Conservation (phyloP, 768 basidiomycete species). For the Mrakia blollopis region DNA sequence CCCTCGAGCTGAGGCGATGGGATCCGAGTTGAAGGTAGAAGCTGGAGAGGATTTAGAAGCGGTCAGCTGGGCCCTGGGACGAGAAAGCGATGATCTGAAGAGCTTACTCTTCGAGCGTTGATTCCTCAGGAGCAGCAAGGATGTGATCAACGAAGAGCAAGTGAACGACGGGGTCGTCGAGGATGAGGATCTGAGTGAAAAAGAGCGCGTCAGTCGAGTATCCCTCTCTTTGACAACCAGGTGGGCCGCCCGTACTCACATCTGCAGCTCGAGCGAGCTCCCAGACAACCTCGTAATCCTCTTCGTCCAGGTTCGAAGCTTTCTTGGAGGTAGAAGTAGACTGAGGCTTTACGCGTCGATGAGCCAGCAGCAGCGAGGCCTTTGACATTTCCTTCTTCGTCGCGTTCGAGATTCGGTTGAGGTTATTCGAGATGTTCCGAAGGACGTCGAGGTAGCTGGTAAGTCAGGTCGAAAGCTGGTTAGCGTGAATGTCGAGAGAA, state of each 20-base stretch:
- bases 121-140: constrained; percentile 63
- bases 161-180: constrained; percentile 77
- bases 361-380: constrained; percentile 67
- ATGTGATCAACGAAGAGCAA: constrained; percentile 72
- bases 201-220: not conserved
- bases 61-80: not conserved
- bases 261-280: constrained; percentile 63
- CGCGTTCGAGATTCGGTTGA: constrained; percentile 45
- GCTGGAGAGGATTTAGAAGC: constrained; percentile 46
- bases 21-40: constrained; percentile 78
- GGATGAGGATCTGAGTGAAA: constrained; percentile 59
- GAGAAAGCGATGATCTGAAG: not conserved
- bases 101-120: constrained; percentile 69
- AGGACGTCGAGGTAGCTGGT: constrained; percentile 75
- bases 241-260: constrained; percentile 33
- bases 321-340: constrained; percentile 34
- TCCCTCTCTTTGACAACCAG: not conserved
- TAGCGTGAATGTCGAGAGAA: not conserved
- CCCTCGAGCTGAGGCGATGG: constrained; percentile 61
- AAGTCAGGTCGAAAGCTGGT: not conserved
- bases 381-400: constrained; percentile 64
- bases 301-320: constrained; percentile 64
- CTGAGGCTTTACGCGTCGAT: constrained; percentile 56
- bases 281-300: constrained; percentile 58
- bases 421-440: constrained; percentile 77